These are phyloP conservation scores for Neophaeococcomyces aloes DNA, from an alignment of 2,329 filamentous ascomycete genomes.

Conservation along the genomic window DNA sequence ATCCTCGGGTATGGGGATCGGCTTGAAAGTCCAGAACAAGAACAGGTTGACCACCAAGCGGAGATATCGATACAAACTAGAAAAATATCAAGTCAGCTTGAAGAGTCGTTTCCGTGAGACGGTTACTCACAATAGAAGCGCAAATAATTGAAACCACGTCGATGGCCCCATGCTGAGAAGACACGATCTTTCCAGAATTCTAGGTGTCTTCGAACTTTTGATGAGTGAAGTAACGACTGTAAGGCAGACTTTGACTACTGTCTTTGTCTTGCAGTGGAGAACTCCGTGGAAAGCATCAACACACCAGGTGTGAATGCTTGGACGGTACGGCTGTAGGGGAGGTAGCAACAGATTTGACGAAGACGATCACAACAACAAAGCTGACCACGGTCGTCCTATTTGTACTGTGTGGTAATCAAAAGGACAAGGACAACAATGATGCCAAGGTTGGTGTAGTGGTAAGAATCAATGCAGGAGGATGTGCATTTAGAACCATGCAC, in stretches of 20 bases:
- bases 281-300: neutral
- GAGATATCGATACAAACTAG: constrained; percentile 69
- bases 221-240: constrained; percentile 6
- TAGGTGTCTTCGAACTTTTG: neutral
- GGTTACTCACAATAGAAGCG: constrained; percentile 3
- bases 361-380: neutral
- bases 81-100: neutral
- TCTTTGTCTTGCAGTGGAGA: neutral
- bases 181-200: neutral
- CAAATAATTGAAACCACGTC: constrained; percentile 5
- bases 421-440: neutral
- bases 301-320: neutral
- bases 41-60: constrained; percentile 75
- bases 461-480: constrained; percentile 6
- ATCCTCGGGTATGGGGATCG: constrained; percentile 68
- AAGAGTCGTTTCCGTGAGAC: neutral
- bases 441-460: neutral
- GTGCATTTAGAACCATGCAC: constrained; percentile 5
- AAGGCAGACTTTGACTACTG: constrained; percentile 4
- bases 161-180: constrained; percentile 3
- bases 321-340: neutral
- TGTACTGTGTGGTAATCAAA: neutral
- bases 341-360: neutral
- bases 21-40: constrained; percentile 78
- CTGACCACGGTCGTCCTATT: neutral